Evolutionary conservation across 768 basidiomycete genomes (phyloP), one percentile per base, ranked within the genome.

Genomic region (Trametes meyenii): DNA sequence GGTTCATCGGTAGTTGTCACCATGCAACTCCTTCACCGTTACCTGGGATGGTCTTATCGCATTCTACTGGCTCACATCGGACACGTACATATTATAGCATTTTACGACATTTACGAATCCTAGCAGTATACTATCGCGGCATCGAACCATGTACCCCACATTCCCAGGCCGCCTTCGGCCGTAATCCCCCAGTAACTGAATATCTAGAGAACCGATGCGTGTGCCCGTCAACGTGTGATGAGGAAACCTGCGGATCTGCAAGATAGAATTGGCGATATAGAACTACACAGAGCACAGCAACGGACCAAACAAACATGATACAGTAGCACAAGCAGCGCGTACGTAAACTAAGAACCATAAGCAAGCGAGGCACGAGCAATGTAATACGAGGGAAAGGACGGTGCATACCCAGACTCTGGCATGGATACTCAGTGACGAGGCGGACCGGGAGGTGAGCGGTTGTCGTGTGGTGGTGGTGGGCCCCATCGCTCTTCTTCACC

Each of bases 1-100:
- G 88, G 78, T 73, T 36, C 66, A 67, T 16, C 74, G 69, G 40
- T 70, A 54, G 48, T 38, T 26, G n/a, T 38, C 35, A 17, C 10
- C 5, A 14, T 2, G 11, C 39, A 5, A 40, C 13, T 12, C 39
- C 39, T 3, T 40, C 39, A 14, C 39, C 39, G 38, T 13, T 13
- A 13, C 39, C 17, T n/a, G 3, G 4, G 13, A 40, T 40, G 14
- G 17, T 40, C 12, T 5, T 46, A 46, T 23, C 13, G 23, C 10
- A 23, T 24, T 21, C 24, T 13, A 19, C 21, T 46, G 21, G 12
- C 21, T 13, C 21, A 23, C 5, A 17, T 26, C 1, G 29, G 40
- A 42, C 40, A 14, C 29, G 26, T 6, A 14, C 26, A 8, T 26
- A 50, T 33, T 35, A 29, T 16, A 48, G 46, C 46, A 24, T 46